Evolutionary conservation across 495 filamentous ascomycete species (phyloP), one percentile per base, ranked within the genome.

Genomic region (Annulohypoxylon nitens): DNA sequence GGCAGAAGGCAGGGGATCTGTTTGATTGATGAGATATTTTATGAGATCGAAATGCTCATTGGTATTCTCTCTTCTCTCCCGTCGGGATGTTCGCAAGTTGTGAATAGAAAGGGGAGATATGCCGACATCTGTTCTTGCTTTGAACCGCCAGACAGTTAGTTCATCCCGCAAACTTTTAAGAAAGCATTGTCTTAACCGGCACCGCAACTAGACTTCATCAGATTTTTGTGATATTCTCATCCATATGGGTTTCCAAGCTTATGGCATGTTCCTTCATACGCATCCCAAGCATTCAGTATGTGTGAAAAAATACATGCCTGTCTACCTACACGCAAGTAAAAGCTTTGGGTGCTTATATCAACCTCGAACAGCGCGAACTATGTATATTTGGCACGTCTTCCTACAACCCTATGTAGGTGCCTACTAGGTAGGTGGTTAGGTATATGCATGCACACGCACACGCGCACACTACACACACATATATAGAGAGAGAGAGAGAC

Each of bases 1-100:
- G 88, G 59, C 83, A 86, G 64, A 85, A 76, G 69, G 87, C 87
- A 0, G 86, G 86, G 57, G 87, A 89, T 74, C 75, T 86, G 62
- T 89, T 89, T 74, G 78, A 83, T 50, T 88, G 67, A 84, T 39
- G 36, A 51, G 26, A 16, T 61, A 58, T n/a, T 25, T 34, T 47
- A 10, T 3, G 18, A 23, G 20, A 36, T 30, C 5, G 30, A 30
- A 6, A 30, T 30, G 5, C 30, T 2, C 30, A 30, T 30, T 2
- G 30, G 30, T n/a, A 36, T 2, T 26, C 11, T n/a, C 5, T 39
- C 14, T 2, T 11, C 11, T 34, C 23, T 20, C 4, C 36, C 11
- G 41, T 6, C 10, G n/a, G 43, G 43, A 47, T 20, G 18, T 20
- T 16, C 43, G 8, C 18, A 12, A 7, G 43, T 2, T 18, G 16